phyloP scores from a whole-genome alignment of 768 basidiomycete genomes.

The Candolleomyces eurysporus region DNA sequence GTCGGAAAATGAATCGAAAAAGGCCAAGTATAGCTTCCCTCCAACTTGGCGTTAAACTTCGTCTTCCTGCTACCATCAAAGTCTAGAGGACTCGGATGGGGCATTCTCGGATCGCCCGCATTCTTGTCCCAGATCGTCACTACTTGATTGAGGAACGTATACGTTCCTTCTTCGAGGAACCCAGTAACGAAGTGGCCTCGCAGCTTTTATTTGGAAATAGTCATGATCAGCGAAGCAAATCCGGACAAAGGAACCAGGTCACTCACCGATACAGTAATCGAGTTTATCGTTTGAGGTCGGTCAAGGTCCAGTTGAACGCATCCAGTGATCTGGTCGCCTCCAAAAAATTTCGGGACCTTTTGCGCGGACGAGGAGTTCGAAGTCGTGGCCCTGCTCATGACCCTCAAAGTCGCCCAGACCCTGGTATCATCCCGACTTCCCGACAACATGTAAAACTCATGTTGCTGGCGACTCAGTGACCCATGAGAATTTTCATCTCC shows the following conservation, averaged over 20 bases:
- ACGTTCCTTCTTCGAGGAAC: not conserved
- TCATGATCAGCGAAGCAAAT: not conserved
- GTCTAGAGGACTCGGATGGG: constrained; percentile 2
- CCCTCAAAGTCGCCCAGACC: constrained; percentile 17
- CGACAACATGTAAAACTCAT: constrained; percentile 3
- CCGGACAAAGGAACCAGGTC: not conserved
- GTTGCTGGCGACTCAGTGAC: not conserved
- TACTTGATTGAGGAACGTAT: constrained; percentile 10
- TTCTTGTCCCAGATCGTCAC: constrained; percentile 30
- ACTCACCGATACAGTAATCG: constrained; percentile 11
- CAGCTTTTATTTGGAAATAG: constrained; percentile 8
- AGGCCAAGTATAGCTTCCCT: constrained; percentile 36
- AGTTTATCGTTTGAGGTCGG: constrained; percentile 14
- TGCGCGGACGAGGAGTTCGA: not conserved
- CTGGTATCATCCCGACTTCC: not conserved
- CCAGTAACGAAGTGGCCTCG: constrained; percentile 12
- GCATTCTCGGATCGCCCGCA: constrained; percentile 23
- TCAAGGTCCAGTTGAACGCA: constrained; percentile 15
- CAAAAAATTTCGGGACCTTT: constrained; percentile 16
- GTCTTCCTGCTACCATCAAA: constrained; percentile 8
- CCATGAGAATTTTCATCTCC: not conserved
- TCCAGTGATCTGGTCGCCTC: constrained; percentile 18
- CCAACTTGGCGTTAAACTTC: constrained; percentile 31
- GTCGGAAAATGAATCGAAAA: constrained; percentile 39
- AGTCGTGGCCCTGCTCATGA: constrained; percentile 14